Percentiles rank a stretch among this genome's conserved stretches.
These are phyloP conservation scores for Cryomyces antarcticus DNA, from an alignment of 495 filamentous ascomycete species.

Conservation along the genomic window DNA sequence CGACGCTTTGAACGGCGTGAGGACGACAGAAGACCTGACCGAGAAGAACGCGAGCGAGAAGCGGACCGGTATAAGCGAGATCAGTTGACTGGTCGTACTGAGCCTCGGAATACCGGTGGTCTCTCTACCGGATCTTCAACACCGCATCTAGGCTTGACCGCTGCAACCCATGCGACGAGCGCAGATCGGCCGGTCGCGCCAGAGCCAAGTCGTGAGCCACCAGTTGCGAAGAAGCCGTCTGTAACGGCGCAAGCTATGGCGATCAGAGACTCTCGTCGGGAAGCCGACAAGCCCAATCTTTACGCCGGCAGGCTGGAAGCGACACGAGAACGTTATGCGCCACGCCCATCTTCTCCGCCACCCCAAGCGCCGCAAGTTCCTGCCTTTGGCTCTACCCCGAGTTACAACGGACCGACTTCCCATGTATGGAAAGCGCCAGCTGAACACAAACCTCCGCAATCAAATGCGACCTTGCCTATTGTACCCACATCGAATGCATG, in stretches of 20 bases:
- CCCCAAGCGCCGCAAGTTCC: constrained; percentile 67
- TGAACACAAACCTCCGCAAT: constrained; percentile 13
- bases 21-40: constrained; percentile 28
- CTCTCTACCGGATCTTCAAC: constrained; percentile 6
- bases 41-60: constrained; percentile 3
- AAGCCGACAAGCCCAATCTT: constrained; percentile 23
- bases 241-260: neutral
- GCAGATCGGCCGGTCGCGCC: too few species aligned
- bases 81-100: constrained; percentile 1
- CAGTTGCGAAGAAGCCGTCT: too few species aligned
- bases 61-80: constrained; percentile 11
- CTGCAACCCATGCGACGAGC: neutral
- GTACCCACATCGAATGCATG: too few species aligned
- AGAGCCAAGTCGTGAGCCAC: too few species aligned
- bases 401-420: constrained; percentile 2
- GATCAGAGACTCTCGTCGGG: constrained; percentile 20
- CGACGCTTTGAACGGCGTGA: constrained; percentile 28
- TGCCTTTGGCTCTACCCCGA: constrained; percentile 44
- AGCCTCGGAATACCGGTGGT: constrained; percentile 4
- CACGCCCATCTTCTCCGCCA: constrained; percentile 35
- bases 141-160: constrained; percentile 2
- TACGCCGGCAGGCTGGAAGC: constrained; percentile 20
- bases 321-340: constrained; percentile 19
- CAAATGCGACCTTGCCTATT: too few species aligned
- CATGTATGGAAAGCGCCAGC: constrained; percentile 15